Conservation (phyloP, 73 alveolate genomes). For the Blepharisma stoltei region DNA sequence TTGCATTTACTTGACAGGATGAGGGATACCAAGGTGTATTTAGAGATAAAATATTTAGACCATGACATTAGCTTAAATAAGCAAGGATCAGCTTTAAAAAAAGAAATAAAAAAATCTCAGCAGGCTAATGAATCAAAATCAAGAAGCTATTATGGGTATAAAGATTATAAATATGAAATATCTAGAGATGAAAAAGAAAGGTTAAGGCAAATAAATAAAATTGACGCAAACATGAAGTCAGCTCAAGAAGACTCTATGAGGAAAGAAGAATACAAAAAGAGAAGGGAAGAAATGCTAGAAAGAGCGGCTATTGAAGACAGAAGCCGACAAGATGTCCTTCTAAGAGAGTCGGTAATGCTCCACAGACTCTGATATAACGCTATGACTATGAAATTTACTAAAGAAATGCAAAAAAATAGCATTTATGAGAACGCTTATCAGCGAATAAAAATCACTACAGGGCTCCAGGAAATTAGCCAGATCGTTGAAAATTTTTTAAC, state of each 20-base stretch:
- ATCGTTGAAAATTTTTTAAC: slow-evolving; percentile 21
- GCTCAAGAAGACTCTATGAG: not conserved
- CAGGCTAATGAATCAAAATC: not conserved
- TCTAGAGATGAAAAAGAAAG: not conserved
- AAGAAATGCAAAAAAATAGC: not conserved
- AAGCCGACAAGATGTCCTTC: not conserved
- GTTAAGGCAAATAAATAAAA: not conserved
- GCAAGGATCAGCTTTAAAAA: not conserved
- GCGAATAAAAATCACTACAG: slow-evolving; percentile 6
- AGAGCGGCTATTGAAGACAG: slow-evolving; percentile 23
- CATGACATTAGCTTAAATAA: not conserved
- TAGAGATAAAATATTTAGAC: not conserved
- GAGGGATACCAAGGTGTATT: slow-evolving; percentile 3
- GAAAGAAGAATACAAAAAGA: not conserved
- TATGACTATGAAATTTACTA: not conserved
- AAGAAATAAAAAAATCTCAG: slow-evolving; percentile 1
- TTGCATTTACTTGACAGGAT: not conserved
- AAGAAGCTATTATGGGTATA: not conserved
- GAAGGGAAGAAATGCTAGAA: not conserved
- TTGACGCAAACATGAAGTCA: not conserved
- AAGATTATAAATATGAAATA: not conserved
- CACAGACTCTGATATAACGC: slow-evolving; percentile 8
- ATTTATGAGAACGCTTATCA: slow-evolving; percentile 10
- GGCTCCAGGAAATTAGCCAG: not conserved
- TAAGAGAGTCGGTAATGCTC: not conserved